phyloP scores from a whole-genome alignment of 129 eudicot genomes.

The Pulicaria dysenterica region DNA sequence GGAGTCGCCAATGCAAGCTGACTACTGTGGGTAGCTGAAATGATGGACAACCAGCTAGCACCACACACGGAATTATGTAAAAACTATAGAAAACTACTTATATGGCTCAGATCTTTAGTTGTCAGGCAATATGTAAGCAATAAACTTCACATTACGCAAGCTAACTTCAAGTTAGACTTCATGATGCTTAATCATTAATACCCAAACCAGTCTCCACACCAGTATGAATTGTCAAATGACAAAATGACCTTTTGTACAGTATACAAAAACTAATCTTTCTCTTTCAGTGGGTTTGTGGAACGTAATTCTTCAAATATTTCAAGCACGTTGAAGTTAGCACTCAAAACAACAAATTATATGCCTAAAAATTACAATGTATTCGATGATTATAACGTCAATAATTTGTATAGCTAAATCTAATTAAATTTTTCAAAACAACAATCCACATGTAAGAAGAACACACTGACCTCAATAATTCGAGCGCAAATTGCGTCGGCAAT shows the following conservation, averaged over 20 bases:
- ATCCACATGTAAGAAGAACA: not conserved
- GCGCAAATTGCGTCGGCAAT: constrained; percentile 82
- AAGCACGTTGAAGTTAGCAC: not conserved
- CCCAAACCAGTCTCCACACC: not conserved
- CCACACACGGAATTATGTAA: not conserved
- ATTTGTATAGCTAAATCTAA: not conserved
- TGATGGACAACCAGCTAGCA: not conserved
- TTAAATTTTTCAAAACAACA: not conserved
- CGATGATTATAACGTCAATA: not conserved
- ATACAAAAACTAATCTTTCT: not conserved
- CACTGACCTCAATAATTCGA: constrained; percentile 79
- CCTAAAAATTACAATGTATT: not conserved
- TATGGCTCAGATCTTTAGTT: not conserved
- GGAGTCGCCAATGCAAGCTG: not conserved
- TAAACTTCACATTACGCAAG: not conserved
- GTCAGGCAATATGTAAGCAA: not conserved
- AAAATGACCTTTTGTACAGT: not conserved
- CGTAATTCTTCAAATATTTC: not conserved
- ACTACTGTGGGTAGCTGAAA: not conserved
- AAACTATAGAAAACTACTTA: not conserved
- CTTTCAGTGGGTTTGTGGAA: not conserved
- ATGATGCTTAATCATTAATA: not conserved
- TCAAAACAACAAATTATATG: constrained; percentile 1
- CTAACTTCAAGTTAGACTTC: not conserved
- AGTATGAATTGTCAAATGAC: not conserved